Conservation (phyloP, 345 rosid species). For the Noccaea caerulescens region DNA sequence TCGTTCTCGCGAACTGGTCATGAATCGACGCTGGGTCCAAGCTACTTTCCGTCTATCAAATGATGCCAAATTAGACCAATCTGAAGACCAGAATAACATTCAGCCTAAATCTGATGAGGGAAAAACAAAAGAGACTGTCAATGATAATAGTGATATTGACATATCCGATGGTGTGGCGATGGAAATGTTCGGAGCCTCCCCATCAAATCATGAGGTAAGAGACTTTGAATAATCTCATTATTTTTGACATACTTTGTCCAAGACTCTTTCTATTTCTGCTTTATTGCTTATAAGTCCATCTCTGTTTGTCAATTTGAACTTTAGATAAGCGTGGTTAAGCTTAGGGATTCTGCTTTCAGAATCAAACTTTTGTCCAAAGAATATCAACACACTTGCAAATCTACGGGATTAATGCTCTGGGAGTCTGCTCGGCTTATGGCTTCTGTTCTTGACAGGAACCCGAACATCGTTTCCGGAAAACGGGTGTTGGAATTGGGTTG, state of each 20-base stretch:
- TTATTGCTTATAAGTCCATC: not conserved
- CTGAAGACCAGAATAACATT: constrained; percentile 36
- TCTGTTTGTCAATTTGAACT: constrained; percentile 5
- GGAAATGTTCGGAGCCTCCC: constrained; percentile 75
- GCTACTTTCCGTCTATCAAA: constrained; percentile 64
- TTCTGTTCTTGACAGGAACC: constrained; percentile 72
- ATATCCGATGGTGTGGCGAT: constrained; percentile 77
- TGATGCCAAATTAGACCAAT: constrained; percentile 36
- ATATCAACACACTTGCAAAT: constrained; percentile 87
- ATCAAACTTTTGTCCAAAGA: constrained; percentile 71
- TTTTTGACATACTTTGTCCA: constrained; percentile 6
- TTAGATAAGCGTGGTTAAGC: constrained; percentile 59
- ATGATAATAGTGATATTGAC: constrained; percentile 57
- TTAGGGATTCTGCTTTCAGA: constrained; percentile 51
- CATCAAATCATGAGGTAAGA: constrained; percentile 65
- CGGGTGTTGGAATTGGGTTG: constrained; percentile 79
- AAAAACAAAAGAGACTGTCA: constrained; percentile 29
- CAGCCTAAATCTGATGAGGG: constrained; percentile 35
- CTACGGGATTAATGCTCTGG: constrained; percentile 95
- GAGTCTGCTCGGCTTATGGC: constrained; percentile 91
- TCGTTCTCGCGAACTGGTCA: constrained; percentile 78
- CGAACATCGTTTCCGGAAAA: constrained; percentile 66
- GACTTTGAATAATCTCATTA: constrained; percentile 19
- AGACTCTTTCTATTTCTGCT: not conserved
- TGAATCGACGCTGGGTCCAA: constrained; percentile 97